Evolutionary conservation across 2,329 filamentous ascomycete species (phyloP).

Genomic region (Thelonectria rubi): DNA sequence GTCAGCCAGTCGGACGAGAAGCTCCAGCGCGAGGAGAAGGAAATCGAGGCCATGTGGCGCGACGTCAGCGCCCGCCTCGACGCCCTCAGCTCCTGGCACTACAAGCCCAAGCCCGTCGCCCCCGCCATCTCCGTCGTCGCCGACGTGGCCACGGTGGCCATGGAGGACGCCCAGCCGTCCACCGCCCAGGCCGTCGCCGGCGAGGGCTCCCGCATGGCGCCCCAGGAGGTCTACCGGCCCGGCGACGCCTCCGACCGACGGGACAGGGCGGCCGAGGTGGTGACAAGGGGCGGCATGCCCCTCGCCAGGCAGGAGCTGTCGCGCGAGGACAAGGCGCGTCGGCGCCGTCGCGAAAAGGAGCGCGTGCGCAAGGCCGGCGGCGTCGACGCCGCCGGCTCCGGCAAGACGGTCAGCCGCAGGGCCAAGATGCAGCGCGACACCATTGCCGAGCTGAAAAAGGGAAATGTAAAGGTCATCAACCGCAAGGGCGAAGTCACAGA

Average conservation of each 20-base stretch:
- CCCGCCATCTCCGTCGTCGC: slow-evolving; percentile 86
- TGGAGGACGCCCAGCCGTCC: slow-evolving; percentile 94
- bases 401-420: slow-evolving; percentile 66
- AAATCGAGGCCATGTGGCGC: slow-evolving; percentile 85
- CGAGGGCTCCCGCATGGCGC: slow-evolving; percentile 80
- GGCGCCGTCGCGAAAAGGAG: slow-evolving; percentile 85
- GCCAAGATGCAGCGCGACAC: slow-evolving; percentile 58
- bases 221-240: slow-evolving; percentile 93
- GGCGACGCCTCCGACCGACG: slow-evolving; percentile 62
- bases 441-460: slow-evolving; percentile 78
- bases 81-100: slow-evolving; percentile 91
- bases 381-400: slow-evolving; percentile 41
- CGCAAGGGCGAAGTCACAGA: slow-evolving; percentile 87
- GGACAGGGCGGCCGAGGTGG: slow-evolving; percentile 67
- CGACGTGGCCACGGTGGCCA: slow-evolving; percentile 88
- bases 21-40: slow-evolving; percentile 80
- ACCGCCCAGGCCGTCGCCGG: slow-evolving; percentile 78
- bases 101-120: slow-evolving; percentile 86
- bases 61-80: slow-evolving; percentile 84
- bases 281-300: slow-evolving; percentile 80
- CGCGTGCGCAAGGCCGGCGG: slow-evolving; percentile 75
- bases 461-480: slow-evolving; percentile 90
- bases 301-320: slow-evolving; percentile 86
- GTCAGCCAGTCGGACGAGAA: slow-evolving; percentile 86
- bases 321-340: slow-evolving; percentile 82